A percentile compares a stretch with the other conserved stretches of the same genome.
These are phyloP conservation scores for Barnettozyma populi DNA, from an alignment of 805 yeast species.

Conservation along the genomic window DNA sequence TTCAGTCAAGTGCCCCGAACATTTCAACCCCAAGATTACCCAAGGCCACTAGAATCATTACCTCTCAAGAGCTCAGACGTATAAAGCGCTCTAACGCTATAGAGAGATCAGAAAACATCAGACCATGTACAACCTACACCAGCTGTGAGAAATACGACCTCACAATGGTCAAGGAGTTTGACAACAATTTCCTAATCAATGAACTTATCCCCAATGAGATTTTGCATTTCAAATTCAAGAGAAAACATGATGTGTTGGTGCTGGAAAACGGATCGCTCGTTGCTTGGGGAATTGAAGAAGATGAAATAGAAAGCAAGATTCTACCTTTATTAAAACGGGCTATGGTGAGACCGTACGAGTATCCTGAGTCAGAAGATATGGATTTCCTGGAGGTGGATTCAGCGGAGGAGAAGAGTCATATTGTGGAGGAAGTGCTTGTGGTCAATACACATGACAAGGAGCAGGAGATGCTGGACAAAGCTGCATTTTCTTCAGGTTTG, in stretches of 20 bases:
- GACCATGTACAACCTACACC: constrained; percentile 64
- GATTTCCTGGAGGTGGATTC: constrained; percentile 42
- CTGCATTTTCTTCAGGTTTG: constrained; percentile 84
- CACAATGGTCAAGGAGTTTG: constrained; percentile 29
- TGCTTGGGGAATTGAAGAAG: constrained; percentile 76
- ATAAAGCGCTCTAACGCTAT: constrained; percentile 3
- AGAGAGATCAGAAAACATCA: constrained; percentile 6
- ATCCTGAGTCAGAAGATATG: constrained; percentile 77
- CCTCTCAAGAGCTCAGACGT: constrained; percentile 15
- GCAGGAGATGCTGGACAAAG: constrained; percentile 63
- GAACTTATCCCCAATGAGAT: constrained; percentile 64
- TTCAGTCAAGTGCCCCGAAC: neutral
- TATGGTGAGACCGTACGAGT: constrained; percentile 40
- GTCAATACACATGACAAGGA: constrained; percentile 45
- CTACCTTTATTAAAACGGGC: constrained; percentile 49
- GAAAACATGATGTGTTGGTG: constrained; percentile 55
- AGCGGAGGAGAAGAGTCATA: constrained; percentile 32
- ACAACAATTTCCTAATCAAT: constrained; percentile 29
- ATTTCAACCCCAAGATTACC: constrained; percentile 5
- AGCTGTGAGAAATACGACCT: constrained; percentile 70
- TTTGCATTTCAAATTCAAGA: constrained; percentile 42
- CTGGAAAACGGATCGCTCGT: constrained; percentile 75
- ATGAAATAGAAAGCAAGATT: constrained; percentile 38
- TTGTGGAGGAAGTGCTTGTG: constrained; percentile 67
- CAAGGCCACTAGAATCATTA: constrained; percentile 11